These are phyloP conservation scores for Thymus quinquecostatus DNA, from an alignment of 257 asterid species.

Conservation along the genomic window DNA sequence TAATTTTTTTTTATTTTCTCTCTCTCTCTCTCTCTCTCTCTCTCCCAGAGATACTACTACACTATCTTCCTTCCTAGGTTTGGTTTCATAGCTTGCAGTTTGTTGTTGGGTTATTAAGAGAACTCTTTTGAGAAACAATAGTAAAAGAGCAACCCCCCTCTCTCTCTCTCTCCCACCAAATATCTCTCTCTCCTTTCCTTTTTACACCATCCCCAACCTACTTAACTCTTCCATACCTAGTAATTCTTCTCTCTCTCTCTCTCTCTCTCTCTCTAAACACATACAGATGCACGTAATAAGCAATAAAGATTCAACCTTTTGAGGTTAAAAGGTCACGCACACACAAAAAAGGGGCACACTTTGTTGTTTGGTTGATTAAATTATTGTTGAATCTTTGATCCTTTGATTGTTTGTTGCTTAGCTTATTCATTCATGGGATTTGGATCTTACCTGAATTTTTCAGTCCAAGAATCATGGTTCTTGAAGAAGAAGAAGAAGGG, in stretches of 20 bases:
- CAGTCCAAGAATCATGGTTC: constrained; percentile 18
- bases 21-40: too few species aligned
- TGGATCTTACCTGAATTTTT: constrained; percentile 31
- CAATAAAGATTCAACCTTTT: constrained; percentile 44
- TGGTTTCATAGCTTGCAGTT: constrained; percentile 40
- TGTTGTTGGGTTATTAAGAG: constrained; percentile 53
- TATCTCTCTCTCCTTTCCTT: constrained; percentile 17
- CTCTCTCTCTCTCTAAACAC: constrained; percentile 34
- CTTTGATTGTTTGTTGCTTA: constrained; percentile 11
- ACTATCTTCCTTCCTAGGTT: constrained; percentile 48
- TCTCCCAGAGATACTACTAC: background rate
- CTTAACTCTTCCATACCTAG: constrained; percentile 17
- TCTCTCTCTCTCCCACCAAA: constrained; percentile 25
- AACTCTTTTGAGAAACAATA: constrained; percentile 35
- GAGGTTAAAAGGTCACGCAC: constrained; percentile 30
- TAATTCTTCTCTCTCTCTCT: constrained; percentile 3
- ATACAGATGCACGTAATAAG: constrained; percentile 29
- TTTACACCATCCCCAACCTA: constrained; percentile 17
- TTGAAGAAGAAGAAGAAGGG: constrained; percentile 17
- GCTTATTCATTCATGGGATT: constrained; percentile 23
- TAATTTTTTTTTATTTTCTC: too few species aligned
- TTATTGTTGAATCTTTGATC: constrained; percentile 16
- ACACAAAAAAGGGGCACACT: constrained; percentile 31
- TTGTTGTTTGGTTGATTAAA: constrained; percentile 32
- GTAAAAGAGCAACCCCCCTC: constrained; percentile 11